Conservation (phyloP, 2,329 filamentous ascomycete species). For the Chrysosporium queenslandicum region DNA sequence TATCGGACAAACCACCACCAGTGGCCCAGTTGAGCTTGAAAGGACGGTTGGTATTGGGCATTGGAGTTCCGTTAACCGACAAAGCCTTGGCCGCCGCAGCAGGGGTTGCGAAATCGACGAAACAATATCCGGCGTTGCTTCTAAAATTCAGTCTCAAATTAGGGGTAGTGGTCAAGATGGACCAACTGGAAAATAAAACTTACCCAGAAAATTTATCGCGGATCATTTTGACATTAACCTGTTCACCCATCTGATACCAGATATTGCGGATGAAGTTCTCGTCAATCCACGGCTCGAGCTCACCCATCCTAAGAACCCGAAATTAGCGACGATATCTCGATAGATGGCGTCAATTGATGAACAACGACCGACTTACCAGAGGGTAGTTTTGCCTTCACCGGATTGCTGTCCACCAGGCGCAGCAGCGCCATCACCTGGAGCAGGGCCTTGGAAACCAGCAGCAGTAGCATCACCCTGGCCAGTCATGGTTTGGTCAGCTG, state of each 20-base stretch:
- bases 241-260: slow-evolving; percentile 86
- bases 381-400: slow-evolving; percentile 47
- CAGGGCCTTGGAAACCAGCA: slow-evolving; percentile 42
- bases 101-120: slow-evolving; percentile 78
- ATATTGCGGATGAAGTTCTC: slow-evolving; percentile 96
- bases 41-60: slow-evolving; percentile 85
- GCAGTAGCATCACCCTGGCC: slow-evolving; percentile 49
- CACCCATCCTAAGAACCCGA: slow-evolving; percentile 69
- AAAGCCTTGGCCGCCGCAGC: slow-evolving; percentile 87
- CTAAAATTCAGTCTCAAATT: slow-evolving; percentile 23
- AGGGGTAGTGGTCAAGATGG: not conserved
- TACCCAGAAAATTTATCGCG: slow-evolving; percentile 98
- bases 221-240: slow-evolving; percentile 98
- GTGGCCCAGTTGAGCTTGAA: slow-evolving; percentile 99
- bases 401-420: slow-evolving; percentile 41
- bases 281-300: slow-evolving; percentile 98
- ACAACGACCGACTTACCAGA: slow-evolving; percentile 37
- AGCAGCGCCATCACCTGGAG: slow-evolving; percentile 35
- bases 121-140: slow-evolving; percentile 97
- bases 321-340: not conserved
- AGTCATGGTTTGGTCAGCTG: slow-evolving; percentile 46
- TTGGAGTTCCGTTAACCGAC: slow-evolving; percentile 73
- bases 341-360: not conserved
- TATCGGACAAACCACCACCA: slow-evolving; percentile 86
- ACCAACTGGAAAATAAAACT: slow-evolving; percentile 23